phyloP scores from a whole-genome alignment of 495 filamentous ascomycete species.

The Physcia stellaris region DNA sequence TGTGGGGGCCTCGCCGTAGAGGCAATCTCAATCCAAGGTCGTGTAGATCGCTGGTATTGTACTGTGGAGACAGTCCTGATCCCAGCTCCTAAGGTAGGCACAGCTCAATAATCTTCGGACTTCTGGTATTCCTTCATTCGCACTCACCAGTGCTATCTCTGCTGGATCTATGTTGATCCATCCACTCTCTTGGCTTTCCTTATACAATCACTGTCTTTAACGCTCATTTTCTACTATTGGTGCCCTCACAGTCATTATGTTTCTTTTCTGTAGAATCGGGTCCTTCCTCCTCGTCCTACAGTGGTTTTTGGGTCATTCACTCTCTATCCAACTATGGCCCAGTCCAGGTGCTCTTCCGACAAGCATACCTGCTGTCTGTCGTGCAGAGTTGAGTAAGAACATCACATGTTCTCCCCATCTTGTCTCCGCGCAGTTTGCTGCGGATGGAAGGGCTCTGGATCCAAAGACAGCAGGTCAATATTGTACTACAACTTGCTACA shows the following conservation, averaged over 20 bases:
- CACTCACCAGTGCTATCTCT: background rate
- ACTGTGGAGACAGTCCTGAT: no score
- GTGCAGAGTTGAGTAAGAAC: conserved; percentile 5
- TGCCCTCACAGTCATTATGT: background rate
- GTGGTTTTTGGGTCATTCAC: background rate
- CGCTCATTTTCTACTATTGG: background rate
- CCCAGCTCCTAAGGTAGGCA: no score
- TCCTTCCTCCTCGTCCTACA: background rate
- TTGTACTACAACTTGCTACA: conserved; percentile 4
- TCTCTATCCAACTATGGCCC: conserved; percentile 2
- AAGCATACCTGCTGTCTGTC: conserved; percentile 4
- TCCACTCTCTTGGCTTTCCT: background rate
- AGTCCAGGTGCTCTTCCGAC: conserved; percentile 5
- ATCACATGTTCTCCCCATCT: conserved; percentile 4
- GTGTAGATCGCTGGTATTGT: no score
- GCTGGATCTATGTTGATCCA: background rate
- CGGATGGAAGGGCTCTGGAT: conserved; percentile 1
- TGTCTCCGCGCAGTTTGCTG: conserved; percentile 1
- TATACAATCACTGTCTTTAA: background rate
- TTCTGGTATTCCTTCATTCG: background rate
- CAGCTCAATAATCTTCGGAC: no score
- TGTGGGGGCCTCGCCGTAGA: background rate
- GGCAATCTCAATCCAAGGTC: background rate
- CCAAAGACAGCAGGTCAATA: background rate
- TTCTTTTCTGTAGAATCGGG: background rate